A percentile compares a stretch with the other conserved stretches of the same genome.
Conservation (phyloP, 129 eudicot species). For the Pulicaria dysenterica region DNA sequence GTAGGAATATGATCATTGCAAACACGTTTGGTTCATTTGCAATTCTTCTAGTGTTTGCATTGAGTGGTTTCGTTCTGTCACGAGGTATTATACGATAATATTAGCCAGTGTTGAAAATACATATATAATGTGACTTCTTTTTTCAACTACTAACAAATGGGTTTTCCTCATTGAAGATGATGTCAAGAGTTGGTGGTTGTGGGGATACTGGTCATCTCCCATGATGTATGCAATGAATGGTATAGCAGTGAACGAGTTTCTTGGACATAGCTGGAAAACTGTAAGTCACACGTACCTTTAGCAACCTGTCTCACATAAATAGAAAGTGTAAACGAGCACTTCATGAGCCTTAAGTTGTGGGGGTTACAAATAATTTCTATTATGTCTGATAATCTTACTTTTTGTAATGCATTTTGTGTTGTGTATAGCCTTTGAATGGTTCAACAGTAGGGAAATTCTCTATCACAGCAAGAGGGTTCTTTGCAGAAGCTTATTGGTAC, state of each 20-base stretch:
- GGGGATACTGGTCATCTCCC: slow-evolving; percentile 69
- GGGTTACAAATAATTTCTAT: no score
- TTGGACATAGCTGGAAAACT: slow-evolving; percentile 51
- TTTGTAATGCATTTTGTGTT: not conserved
- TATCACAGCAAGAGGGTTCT: slow-evolving; percentile 52
- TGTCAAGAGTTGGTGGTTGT: slow-evolving; percentile 51
- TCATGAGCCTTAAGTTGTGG: no score
- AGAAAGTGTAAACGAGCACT: no score
- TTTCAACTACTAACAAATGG: slow-evolving; percentile 2
- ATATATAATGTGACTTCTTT: not conserved
- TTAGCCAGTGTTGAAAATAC: slow-evolving; percentile 1
- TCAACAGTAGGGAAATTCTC: slow-evolving; percentile 42
- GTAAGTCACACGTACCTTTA: slow-evolving; percentile 37
- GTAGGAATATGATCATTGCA: slow-evolving; percentile 66
- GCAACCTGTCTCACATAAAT: no score
- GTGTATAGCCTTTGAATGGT: slow-evolving; percentile 22
- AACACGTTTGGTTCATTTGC: slow-evolving; percentile 59
- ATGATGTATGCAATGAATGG: slow-evolving; percentile 67
- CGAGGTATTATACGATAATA: slow-evolving; percentile 35
- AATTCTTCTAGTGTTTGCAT: slow-evolving; percentile 47
- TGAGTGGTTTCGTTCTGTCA: slow-evolving; percentile 52
- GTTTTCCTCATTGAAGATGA: slow-evolving; percentile 34
- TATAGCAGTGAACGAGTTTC: slow-evolving; percentile 56
- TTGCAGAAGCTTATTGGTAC: slow-evolving; percentile 67
- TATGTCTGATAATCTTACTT: not conserved